phyloP scores from a whole-genome alignment of 2,329 filamentous ascomycete genomes.

The Stylonectria norvegica region DNA sequence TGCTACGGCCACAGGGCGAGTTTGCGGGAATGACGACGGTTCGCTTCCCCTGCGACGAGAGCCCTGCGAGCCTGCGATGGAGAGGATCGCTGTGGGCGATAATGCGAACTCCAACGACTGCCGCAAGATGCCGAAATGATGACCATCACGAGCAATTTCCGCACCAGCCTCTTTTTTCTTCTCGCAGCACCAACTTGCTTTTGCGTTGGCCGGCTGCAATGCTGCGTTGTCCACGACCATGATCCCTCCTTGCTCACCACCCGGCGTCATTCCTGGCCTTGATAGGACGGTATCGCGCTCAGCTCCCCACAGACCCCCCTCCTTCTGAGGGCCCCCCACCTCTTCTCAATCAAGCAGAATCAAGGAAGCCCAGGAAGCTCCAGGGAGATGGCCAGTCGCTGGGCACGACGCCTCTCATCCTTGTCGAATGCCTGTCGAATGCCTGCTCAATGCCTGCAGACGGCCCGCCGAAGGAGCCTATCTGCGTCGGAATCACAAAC shows the following conservation, averaged over 20 bases:
- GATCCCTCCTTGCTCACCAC: slow-evolving; percentile 38
- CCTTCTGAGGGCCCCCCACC: too few relatives aligned
- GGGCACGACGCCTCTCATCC: too few relatives aligned
- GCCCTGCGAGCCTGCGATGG: too few relatives aligned
- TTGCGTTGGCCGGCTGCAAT: slow-evolving; percentile 34
- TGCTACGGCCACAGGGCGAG: too few relatives aligned
- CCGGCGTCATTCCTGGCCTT: slow-evolving; percentile 28
- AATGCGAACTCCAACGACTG: slow-evolving; percentile 12
- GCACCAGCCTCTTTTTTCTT: slow-evolving; percentile 16
- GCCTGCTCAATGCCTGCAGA: slow-evolving; percentile 31
- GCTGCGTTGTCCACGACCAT: slow-evolving; percentile 46
- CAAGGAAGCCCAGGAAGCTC: slow-evolving; percentile 39
- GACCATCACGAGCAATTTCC: slow-evolving; percentile 21
- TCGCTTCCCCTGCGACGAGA: too few relatives aligned
- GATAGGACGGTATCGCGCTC: slow-evolving; percentile 43
- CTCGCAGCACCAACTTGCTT: slow-evolving; percentile 20
- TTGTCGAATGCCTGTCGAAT: too few relatives aligned
- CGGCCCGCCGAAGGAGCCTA: slow-evolving; percentile 21
- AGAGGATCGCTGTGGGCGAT: slow-evolving; percentile 22
- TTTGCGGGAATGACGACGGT: too few relatives aligned
- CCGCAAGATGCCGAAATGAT: slow-evolving; percentile 18
- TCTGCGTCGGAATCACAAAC: slow-evolving; percentile 30
- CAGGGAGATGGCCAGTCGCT: slow-evolving; percentile 38
- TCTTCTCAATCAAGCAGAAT: slow-evolving; percentile 21
- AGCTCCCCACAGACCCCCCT: slow-evolving; percentile 35